These are phyloP conservation scores for Aspergillus sclerotioniger DNA, from an alignment of 495 filamentous ascomycete species.

Conservation along the genomic window DNA sequence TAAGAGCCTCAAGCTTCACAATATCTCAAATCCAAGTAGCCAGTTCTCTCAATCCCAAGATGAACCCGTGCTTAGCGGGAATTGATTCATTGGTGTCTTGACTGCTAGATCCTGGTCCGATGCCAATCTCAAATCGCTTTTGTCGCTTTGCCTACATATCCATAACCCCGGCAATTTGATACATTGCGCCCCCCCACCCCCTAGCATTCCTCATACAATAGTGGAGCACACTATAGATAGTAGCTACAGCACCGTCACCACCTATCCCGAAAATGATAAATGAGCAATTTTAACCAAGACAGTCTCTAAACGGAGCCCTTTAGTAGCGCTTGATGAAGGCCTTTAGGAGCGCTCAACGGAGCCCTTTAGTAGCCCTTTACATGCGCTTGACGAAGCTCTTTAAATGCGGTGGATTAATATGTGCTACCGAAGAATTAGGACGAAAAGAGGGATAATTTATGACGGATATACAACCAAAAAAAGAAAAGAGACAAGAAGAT, in stretches of 20 bases:
- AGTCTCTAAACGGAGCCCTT: neutral
- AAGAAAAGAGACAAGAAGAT: too few species aligned
- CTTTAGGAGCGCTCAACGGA: too few species aligned
- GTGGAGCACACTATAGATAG: neutral
- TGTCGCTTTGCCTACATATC: neutral
- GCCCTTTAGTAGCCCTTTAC: too few species aligned
- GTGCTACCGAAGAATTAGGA: neutral
- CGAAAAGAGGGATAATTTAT: neutral
- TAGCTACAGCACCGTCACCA: neutral
- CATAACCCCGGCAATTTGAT: too few species aligned
- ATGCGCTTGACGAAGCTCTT: too few species aligned
- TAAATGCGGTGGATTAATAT: neutral
- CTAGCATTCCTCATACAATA: neutral
- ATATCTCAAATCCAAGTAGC: conserved; percentile 23
- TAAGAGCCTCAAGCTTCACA: conserved; percentile 17
- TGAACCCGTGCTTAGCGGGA: neutral
- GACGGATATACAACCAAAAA: conserved; percentile 5
- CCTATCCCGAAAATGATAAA: neutral
- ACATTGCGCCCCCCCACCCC: neutral
- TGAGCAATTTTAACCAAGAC: neutral
- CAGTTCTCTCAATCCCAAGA: neutral
- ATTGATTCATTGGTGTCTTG: neutral
- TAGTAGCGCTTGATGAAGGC: too few species aligned
- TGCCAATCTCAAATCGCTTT: neutral
- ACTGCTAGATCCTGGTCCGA: neutral